Evolutionary conservation across 1,284 basidiomycete genomes (phyloP), one percentile per base, ranked within the genome.

Genomic region (Violaceomyces palustris): DNA sequence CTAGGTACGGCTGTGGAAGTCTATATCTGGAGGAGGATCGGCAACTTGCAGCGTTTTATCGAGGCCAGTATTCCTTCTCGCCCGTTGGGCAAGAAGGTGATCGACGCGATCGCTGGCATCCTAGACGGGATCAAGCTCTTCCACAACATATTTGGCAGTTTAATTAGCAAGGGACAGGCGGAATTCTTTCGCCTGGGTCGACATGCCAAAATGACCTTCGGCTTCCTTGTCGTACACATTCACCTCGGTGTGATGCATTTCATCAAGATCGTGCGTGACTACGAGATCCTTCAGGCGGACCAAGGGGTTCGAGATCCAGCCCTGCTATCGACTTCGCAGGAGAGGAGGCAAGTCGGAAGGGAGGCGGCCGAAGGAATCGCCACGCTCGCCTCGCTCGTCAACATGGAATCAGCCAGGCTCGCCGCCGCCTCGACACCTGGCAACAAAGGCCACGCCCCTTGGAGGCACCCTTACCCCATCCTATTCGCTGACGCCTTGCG

Each of bases 1-100:
- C 56, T 51, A 52, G 57, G 57, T 15, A 60, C 57, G 3, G 57
- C 57, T 0, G 57, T 60, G 6, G 57, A 60, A 26, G 57, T 60
- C 14, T 60, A 60, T 42, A 60, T 60, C 36, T 60, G 57, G 57
- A 39, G 57, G 1, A 33, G 57, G 4, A 53, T 60, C 3, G 50
- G 50, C 7, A 39, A 51, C 19, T 33, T 60, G 6, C 52, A 55
- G 9, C 31, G 52, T 5, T 45, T 49, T 0, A 43, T 49, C 3
- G 52, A 49, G 23, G 14, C 26, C 1, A 18, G 55, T 14, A 32
- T 60, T 3, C 7, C 27, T 7, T 42, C 32, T 8, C 51, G 27
- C 10, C 43, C 51, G 22, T 45, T 49, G 0, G 21, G 51, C 11
- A 45, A 55, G 25, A 45, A 49, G n/a, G 23, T 56, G 14, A 41